Percentiles rank a stretch among this genome's conserved stretches.
Evolutionary conservation across 139 green algal species (phyloP).

Genomic region (Picochlorum sp.): DNA sequence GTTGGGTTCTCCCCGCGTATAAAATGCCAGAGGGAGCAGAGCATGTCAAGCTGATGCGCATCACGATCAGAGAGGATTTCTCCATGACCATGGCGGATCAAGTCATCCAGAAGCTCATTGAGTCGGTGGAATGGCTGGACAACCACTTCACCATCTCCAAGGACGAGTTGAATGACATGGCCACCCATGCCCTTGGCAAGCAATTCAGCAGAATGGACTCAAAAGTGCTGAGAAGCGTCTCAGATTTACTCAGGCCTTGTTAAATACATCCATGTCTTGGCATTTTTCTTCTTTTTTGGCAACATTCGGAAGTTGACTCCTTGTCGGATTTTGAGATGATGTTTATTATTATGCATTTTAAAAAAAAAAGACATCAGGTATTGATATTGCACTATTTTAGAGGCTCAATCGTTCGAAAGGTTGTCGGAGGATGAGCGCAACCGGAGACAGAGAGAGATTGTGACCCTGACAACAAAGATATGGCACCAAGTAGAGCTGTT

Average conservation of each 20-base stretch:
- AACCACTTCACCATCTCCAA: constrained; percentile 35
- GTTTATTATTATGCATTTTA: no score
- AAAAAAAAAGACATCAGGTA: no score
- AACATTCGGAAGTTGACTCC: neutral
- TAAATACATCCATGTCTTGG: neutral
- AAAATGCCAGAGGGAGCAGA: constrained; percentile 42
- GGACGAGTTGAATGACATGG: constrained; percentile 12
- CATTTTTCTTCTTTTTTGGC: neutral
- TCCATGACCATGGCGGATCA: constrained; percentile 25
- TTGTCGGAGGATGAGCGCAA: no score
- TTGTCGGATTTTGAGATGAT: no score
- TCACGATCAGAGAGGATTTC: constrained; percentile 45
- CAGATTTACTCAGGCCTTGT: neutral
- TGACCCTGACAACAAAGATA: no score
- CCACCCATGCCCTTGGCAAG: neutral
- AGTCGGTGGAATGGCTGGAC: constrained; percentile 41
- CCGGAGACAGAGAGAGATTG: no score
- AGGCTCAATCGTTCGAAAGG: no score
- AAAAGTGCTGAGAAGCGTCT: neutral
- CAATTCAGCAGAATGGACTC: constrained; percentile 5
- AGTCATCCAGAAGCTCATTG: constrained; percentile 33
- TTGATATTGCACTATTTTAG: no score
- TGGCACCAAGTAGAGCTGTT: no score
- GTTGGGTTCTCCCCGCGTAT: constrained; percentile 64
- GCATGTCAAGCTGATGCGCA: constrained; percentile 21